A percentile compares a stretch with the other conserved stretches of the same genome.
Conservation (phyloP, 2,329 filamentous ascomycete genomes). For the Pseudogymnoascus sp. region DNA sequence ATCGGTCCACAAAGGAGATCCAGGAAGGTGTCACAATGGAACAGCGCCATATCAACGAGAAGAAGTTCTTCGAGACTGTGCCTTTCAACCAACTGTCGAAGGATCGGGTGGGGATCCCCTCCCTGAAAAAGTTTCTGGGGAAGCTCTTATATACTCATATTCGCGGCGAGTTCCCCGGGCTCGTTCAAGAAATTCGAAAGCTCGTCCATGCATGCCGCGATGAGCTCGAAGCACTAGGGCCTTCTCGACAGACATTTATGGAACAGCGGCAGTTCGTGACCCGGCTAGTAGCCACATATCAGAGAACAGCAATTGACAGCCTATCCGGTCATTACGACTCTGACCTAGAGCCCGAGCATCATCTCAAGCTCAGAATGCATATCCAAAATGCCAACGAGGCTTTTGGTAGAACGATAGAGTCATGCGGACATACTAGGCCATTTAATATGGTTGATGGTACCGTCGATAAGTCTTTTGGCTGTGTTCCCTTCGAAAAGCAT, state of each 20-base stretch:
- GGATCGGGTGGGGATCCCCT: not conserved
- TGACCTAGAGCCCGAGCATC: not conserved
- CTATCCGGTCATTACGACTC: not conserved
- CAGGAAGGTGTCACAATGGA: not conserved
- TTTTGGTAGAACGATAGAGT: not conserved
- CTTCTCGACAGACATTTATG: not conserved
- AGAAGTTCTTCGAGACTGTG: not conserved
- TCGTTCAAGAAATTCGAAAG: not conserved
- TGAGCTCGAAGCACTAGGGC: not conserved
- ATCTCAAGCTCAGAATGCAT: not conserved
- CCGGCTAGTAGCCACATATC: not conserved
- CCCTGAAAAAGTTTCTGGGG: not conserved
- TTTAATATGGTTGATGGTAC: not conserved
- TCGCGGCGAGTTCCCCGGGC: no score
- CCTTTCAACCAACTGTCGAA: not conserved
- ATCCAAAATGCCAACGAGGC: not conserved
- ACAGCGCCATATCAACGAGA: not conserved
- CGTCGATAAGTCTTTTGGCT: not conserved
- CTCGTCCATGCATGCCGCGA: not conserved
- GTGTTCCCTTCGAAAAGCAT: no score
- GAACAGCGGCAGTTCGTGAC: not conserved
- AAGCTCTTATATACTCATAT: not conserved
- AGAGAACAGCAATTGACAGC: not conserved
- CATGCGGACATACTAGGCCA: not conserved
- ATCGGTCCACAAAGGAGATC: conserved; percentile 1